A percentile compares a stretch with the other conserved stretches of the same genome.
These are phyloP conservation scores for Colletotrichum higginsianum DNA, from an alignment of 2,329 filamentous ascomycete species.

Conservation along the genomic window DNA sequence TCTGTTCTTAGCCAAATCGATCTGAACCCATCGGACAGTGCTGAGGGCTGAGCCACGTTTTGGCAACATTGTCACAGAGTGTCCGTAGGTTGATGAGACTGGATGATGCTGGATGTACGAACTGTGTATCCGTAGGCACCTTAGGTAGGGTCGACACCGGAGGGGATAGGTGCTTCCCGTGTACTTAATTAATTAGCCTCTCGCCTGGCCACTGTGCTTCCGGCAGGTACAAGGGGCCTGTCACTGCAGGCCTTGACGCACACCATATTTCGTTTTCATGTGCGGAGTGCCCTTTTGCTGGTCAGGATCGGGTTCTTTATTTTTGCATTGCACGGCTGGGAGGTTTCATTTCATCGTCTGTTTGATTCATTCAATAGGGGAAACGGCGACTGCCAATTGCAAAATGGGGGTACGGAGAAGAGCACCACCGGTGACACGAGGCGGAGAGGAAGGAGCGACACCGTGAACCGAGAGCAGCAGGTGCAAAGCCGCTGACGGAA, in stretches of 20 bases:
- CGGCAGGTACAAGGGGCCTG: conserved; percentile 24
- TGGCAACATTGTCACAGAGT: conserved; percentile 1
- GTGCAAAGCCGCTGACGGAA: conserved; percentile 14
- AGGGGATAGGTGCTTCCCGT: conserved; percentile 23
- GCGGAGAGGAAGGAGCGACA: not conserved
- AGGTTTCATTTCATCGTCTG: not conserved
- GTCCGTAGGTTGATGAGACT: not conserved
- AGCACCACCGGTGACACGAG: not conserved
- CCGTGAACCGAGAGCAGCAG: not conserved
- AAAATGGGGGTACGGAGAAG: not conserved
- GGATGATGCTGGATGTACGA: not conserved
- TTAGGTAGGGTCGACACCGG: too few species aligned
- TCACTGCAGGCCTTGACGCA: conserved; percentile 10
- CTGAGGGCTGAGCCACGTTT: not conserved
- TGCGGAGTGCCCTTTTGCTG: too few species aligned
- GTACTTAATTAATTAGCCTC: conserved; percentile 29
- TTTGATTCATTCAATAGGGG: not conserved
- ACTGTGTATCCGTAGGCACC: not conserved
- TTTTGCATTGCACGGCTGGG: not conserved
- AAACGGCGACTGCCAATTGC: not conserved
- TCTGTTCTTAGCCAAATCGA: not conserved
- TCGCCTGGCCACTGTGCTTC: conserved; percentile 31
- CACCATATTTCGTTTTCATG: conserved; percentile 16
- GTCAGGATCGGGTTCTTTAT: not conserved
- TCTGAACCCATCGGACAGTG: not conserved